A percentile compares a stretch with the other conserved stretches of the same genome.
These are phyloP conservation scores for Pestalotiopsis fici DNA, from an alignment of 2,329 filamentous ascomycete genomes.

Conservation along the genomic window DNA sequence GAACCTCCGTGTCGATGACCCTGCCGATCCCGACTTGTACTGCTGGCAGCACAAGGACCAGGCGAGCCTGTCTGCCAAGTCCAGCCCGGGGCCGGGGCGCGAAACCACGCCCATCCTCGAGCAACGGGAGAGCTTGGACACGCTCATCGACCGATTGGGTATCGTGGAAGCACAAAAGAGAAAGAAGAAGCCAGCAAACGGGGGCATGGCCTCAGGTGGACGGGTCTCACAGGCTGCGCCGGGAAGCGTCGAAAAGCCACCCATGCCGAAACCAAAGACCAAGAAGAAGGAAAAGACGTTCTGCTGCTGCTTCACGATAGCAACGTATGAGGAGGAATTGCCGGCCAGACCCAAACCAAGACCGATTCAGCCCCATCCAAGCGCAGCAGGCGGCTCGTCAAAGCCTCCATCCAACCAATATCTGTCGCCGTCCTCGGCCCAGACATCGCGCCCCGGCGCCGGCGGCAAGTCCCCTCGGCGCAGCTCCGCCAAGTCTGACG, in stretches of 20 bases:
- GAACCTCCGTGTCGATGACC: conserved; percentile 45
- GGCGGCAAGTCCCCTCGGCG: conserved; percentile 19
- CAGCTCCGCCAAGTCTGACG: conserved; percentile 25
- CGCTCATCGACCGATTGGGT: conserved; percentile 77
- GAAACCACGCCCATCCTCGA: conserved; percentile 57
- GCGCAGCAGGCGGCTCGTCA: conserved; percentile 27
- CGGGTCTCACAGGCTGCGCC: conserved; percentile 16
- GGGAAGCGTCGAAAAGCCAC: conserved; percentile 10
- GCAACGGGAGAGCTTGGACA: conserved; percentile 80
- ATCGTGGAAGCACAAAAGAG: conserved; percentile 64
- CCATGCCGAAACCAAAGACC: conserved; percentile 20
- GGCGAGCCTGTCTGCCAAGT: conserved; percentile 52
- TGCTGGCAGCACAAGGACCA: conserved; percentile 98
- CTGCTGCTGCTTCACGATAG: conserved; percentile 56
- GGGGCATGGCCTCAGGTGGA: background rate
- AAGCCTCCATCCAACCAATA: conserved; percentile 28
- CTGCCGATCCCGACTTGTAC: conserved; percentile 66
- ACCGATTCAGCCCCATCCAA: conserved; percentile 41
- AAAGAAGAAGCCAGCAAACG: conserved; percentile 31
- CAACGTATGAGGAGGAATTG: conserved; percentile 42
- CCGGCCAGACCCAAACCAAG: conserved; percentile 46
- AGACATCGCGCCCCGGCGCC: conserved; percentile 22
- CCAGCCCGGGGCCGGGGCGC: conserved; percentile 44
- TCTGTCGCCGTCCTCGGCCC: conserved; percentile 24
- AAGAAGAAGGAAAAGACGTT: conserved; percentile 34